Percentiles rank a stretch among this genome's conserved stretches.
Conservation (phyloP, 768 basidiomycete species). For the Hygrocybe coccinea region DNA sequence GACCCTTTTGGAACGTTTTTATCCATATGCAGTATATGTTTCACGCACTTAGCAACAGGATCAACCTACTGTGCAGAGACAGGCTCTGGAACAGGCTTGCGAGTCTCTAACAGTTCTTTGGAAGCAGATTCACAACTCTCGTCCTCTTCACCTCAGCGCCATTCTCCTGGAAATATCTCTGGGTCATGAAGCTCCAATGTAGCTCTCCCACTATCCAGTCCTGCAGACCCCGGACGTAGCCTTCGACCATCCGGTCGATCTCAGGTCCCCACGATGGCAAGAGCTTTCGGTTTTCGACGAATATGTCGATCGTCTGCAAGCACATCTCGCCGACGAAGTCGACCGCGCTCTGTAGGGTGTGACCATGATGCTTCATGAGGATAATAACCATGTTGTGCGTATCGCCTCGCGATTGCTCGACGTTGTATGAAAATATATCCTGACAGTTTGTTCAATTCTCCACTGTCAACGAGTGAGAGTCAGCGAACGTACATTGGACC, state of each 20-base stretch:
- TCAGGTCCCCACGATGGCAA: constrained; percentile 35
- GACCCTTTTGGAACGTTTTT: no score
- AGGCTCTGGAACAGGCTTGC: constrained; percentile 51
- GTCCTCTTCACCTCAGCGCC: constrained; percentile 29
- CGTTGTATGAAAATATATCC: constrained; percentile 39
- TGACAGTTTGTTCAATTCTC: no score
- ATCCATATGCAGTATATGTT: no score
- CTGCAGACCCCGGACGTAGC: constrained; percentile 36
- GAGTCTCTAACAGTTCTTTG: no score
- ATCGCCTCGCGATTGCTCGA: constrained; percentile 38
- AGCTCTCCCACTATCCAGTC: constrained; percentile 36
- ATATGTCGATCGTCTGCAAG: constrained; percentile 26
- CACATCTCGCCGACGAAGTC: constrained; percentile 34
- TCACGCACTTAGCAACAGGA: constrained; percentile 44
- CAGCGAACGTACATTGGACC: constrained; percentile 36
- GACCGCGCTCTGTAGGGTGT: constrained; percentile 35
- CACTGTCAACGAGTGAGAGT: no score
- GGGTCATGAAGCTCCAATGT: constrained; percentile 42
- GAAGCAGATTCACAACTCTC: constrained; percentile 15
- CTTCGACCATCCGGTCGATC: constrained; percentile 27
- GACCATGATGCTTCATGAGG: constrained; percentile 35
- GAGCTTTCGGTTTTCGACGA: no score
- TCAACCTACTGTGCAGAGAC: constrained; percentile 66
- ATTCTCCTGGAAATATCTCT: constrained; percentile 29
- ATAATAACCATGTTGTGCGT: constrained; percentile 40